Conservation (phyloP, 305 asterid species). For the Rubia tinctorum region DNA sequence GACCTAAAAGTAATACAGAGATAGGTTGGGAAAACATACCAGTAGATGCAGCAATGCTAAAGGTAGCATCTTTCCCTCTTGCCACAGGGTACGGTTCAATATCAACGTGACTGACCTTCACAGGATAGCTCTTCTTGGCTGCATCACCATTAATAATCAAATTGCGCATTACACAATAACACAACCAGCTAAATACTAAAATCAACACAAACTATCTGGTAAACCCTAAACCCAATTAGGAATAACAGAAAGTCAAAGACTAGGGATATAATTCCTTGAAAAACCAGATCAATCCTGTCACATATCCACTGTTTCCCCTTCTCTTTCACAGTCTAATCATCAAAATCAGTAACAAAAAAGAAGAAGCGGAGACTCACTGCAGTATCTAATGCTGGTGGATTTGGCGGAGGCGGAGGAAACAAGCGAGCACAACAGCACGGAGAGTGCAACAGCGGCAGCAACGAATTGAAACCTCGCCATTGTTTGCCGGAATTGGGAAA, state of each 20-base stretch:
- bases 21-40: constrained; percentile 28
- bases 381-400: constrained; percentile 34
- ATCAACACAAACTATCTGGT: not conserved
- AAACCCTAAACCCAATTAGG: not conserved
- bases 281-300: not conserved
- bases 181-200: not conserved
- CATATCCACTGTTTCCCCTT: not conserved
- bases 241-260: not conserved
- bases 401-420: constrained; percentile 46
- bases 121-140: constrained; percentile 56
- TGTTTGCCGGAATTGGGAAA: not conserved
- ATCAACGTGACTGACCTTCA: constrained; percentile 58
- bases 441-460: constrained; percentile 29
- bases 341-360: not conserved
- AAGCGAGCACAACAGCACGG: constrained; percentile 36
- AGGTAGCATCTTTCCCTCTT: constrained; percentile 51
- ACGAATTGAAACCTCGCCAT: constrained; percentile 35
- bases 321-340: not conserved
- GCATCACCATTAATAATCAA: constrained; percentile 27
- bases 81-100: constrained; percentile 71
- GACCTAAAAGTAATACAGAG: not conserved
- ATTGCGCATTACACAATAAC: no score
- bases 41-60: constrained; percentile 60
- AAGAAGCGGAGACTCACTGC: constrained; percentile 38
- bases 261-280: no score